A percentile compares a stretch with the other conserved stretches of the same genome.
These are phyloP conservation scores for Russula earlei DNA, from an alignment of 768 basidiomycete genomes.

Conservation along the genomic window DNA sequence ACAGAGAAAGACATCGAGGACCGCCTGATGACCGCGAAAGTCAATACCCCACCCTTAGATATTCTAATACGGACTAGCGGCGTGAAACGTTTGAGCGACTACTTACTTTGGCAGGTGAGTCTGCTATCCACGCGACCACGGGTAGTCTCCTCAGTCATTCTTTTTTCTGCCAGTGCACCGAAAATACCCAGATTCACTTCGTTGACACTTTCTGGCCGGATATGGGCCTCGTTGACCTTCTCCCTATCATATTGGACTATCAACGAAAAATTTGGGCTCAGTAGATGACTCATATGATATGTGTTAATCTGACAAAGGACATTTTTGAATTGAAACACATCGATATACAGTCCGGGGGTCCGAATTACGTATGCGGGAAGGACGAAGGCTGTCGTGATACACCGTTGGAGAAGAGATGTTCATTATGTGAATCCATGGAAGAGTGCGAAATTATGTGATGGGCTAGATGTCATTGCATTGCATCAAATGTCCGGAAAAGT, in stretches of 20 bases:
- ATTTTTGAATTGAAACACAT: neutral
- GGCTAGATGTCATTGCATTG: constrained; percentile 9
- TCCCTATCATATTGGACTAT: constrained; percentile 82
- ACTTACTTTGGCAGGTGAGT: constrained; percentile 90
- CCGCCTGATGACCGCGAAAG: constrained; percentile 55
- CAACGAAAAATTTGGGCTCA: constrained; percentile 62
- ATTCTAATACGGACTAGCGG: constrained; percentile 88
- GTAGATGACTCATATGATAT: neutral
- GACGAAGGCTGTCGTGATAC: constrained; percentile 2
- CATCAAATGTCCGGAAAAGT: constrained; percentile 11
- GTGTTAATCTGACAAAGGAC: neutral
- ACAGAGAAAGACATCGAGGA: constrained; percentile 60
- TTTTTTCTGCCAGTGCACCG: constrained; percentile 49
- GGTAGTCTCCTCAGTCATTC: neutral
- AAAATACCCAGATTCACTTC: constrained; percentile 84
- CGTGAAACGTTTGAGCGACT: constrained; percentile 82
- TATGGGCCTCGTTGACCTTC: constrained; percentile 77
- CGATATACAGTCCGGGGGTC: constrained; percentile 1
- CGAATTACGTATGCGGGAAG: constrained; percentile 4
- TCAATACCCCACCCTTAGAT: constrained; percentile 73
- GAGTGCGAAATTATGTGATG: constrained; percentile 3
- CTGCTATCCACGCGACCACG: neutral
- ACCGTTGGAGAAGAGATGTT: neutral
- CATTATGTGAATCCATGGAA: constrained; percentile 4
- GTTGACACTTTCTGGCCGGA: constrained; percentile 84